Conservation (phyloP, 441 rosid genomes). For the Eutrema salsugineum region DNA sequence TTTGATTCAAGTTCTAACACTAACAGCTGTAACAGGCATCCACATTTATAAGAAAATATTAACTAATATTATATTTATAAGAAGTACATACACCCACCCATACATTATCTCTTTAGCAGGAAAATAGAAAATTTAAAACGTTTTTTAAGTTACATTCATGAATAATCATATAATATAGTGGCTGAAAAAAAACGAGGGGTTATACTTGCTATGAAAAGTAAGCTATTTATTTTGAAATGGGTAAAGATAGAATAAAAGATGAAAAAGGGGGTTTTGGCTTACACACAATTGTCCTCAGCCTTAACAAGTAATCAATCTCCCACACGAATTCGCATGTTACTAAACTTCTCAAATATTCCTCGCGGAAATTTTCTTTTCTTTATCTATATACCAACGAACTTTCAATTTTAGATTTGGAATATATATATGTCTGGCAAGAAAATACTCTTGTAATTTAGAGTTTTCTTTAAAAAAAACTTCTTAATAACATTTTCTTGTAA, state of each 20-base stretch:
- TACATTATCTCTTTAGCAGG: not conserved
- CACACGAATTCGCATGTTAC: slow-evolving; percentile 22
- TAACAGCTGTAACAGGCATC: not conserved
- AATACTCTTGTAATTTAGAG: not conserved
- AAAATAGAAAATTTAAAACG: not conserved
- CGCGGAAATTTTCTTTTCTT: not conserved
- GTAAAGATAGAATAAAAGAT: slow-evolving; percentile 22
- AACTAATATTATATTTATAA: not conserved
- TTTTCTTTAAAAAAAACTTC: too few relatives aligned
- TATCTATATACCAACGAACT: not conserved
- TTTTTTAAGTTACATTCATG: not conserved
- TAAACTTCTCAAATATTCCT: slow-evolving; percentile 1
- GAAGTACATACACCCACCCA: not conserved
- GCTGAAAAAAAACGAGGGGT: not conserved
- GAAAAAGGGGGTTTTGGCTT: slow-evolving; percentile 13
- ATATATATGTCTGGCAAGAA: not conserved
- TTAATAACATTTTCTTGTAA: too few relatives aligned
- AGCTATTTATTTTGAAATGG: not conserved
- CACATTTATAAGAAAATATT: not conserved
- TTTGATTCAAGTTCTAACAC: not conserved
- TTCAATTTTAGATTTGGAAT: not conserved
- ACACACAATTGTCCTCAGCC: slow-evolving; percentile 14
- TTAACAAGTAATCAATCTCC: slow-evolving; percentile 24
- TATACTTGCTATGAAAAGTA: not conserved
- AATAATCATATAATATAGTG: not conserved